A percentile compares a stretch with the other conserved stretches of the same genome.
phyloP scores from a whole-genome alignment of 305 asterid genomes.

The Fraxinus paxiana region DNA sequence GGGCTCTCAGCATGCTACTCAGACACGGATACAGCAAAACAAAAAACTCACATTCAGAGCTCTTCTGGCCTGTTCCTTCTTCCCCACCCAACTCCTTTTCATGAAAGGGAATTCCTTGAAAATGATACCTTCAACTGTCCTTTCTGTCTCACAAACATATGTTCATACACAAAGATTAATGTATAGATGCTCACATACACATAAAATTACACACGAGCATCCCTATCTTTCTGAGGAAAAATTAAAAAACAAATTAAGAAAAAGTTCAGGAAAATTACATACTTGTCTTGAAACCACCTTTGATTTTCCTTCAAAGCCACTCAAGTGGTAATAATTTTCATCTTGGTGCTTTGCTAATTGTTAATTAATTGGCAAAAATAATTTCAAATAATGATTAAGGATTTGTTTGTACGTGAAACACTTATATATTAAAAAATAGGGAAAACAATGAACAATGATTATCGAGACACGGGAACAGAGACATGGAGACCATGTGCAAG shows the following conservation, averaged over 20 bases:
- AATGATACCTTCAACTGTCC: slow-evolving; percentile 29
- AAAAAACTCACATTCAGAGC: slow-evolving; percentile 14
- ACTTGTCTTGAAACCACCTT: not conserved
- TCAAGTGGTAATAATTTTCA: slow-evolving; percentile 12
- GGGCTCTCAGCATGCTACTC: slow-evolving; percentile 11
- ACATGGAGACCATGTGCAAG: slow-evolving; percentile 71
- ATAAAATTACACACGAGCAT: not conserved
- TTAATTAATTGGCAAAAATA: slow-evolving; percentile 13
- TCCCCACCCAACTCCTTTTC: slow-evolving; percentile 47
- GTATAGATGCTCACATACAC: slow-evolving; percentile 25
- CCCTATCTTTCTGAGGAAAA: not conserved
- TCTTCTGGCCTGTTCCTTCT: slow-evolving; percentile 37
- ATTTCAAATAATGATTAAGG: slow-evolving; percentile 24
- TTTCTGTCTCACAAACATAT: slow-evolving; percentile 3
- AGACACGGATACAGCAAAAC: not conserved
- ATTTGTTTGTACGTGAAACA: slow-evolving; percentile 17
- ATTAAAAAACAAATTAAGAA: not conserved
- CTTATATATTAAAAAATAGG: not conserved
- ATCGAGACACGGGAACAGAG: slow-evolving; percentile 25
- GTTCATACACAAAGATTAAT: slow-evolving; percentile 25
- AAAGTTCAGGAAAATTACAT: not conserved
- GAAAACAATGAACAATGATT: not conserved
- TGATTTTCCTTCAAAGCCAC: not conserved
- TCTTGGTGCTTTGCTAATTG: slow-evolving; percentile 12
- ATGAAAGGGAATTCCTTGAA: slow-evolving; percentile 50